Evolutionary conservation across 2,329 filamentous ascomycete species (phyloP).

Genomic region (Ophiostoma angusticollis): DNA sequence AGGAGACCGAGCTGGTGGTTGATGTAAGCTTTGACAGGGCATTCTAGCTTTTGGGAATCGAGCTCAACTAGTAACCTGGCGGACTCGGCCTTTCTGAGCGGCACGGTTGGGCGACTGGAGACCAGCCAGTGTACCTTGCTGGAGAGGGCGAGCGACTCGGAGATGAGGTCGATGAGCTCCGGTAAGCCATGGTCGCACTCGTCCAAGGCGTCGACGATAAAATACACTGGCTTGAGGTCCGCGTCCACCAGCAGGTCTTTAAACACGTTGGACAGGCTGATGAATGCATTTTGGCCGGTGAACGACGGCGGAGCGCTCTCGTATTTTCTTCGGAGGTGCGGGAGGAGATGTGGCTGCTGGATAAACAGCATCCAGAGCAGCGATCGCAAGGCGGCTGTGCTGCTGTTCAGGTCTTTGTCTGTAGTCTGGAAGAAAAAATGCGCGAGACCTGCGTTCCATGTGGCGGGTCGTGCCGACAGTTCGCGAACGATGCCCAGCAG

Average conservation of each 20-base stretch:
- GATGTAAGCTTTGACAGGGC: conserved; percentile 13
- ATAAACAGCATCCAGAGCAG: conserved; percentile 14
- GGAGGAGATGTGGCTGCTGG: conserved; percentile 13
- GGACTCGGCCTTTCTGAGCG: conserved; percentile 8
- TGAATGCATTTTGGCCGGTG: conserved; percentile 4
- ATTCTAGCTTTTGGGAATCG: conserved; percentile 10
- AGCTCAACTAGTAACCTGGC: no score
- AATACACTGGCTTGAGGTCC: not conserved
- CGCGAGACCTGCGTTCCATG: conserved; percentile 7
- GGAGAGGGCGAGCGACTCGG: conserved; percentile 7
- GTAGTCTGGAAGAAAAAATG: conserved; percentile 14
- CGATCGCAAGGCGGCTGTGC: conserved; percentile 12
- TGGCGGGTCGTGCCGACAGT: conserved; percentile 8
- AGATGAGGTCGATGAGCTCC: not conserved
- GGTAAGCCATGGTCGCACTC: not conserved
- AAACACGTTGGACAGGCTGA: not conserved
- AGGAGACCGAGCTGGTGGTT: conserved; percentile 12
- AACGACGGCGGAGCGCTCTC: no score
- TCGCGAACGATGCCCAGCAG: conserved; percentile 13
- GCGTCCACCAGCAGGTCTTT: not conserved
- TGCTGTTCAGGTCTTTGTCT: conserved; percentile 10
- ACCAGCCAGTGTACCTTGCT: conserved; percentile 13
- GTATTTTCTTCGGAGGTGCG: conserved; percentile 13
- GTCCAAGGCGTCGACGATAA: conserved; percentile 3
- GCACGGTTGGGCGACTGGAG: conserved; percentile 12